Conservation (phyloP, 2,329 filamentous ascomycete genomes). For the Fusarium citri region DNA sequence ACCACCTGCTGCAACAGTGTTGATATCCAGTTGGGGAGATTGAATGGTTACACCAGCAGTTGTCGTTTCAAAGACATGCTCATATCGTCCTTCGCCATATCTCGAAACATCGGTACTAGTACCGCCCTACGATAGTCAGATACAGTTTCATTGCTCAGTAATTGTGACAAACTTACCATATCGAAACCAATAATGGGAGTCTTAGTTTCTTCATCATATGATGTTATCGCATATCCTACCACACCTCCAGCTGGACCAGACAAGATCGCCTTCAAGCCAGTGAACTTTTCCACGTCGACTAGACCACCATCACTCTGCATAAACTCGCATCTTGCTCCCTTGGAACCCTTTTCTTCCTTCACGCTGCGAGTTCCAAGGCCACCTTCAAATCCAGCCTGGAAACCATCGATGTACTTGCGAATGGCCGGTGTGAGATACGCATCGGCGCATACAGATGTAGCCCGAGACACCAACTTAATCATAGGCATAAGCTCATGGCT, state of each 20-base stretch:
- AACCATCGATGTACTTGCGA: conserved; percentile 71
- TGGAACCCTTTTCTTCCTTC: conserved; percentile 70
- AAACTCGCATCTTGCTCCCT: conserved; percentile 87
- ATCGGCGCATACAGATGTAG: conserved; percentile 58
- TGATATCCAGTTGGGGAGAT: conserved; percentile 92
- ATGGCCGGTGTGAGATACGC: conserved; percentile 59
- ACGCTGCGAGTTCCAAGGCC: conserved; percentile 82
- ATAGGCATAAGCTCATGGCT: conserved; percentile 57
- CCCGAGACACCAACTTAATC: conserved; percentile 58
- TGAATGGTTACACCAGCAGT: conserved; percentile 95
- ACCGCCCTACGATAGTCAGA: conserved; percentile 65
- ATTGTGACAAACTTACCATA: conserved; percentile 65
- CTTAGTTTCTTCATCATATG: conserved; percentile 84
- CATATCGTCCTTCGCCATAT: conserved; percentile 86
- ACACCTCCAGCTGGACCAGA: conserved; percentile 94
- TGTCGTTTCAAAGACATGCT: conserved; percentile 94
- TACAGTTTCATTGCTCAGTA: background rate
- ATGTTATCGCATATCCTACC: conserved; percentile 91
- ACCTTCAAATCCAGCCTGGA: conserved; percentile 83
- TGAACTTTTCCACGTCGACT: conserved; percentile 83
- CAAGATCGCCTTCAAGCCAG: conserved; percentile 84
- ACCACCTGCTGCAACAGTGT: conserved; percentile 92
- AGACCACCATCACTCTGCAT: conserved; percentile 89
- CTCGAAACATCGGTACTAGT: conserved; percentile 92
- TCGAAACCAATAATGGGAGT: conserved; percentile 94